Evolutionary conservation across 495 filamentous ascomycete species (phyloP).

Genomic region (Podospora australis): DNA sequence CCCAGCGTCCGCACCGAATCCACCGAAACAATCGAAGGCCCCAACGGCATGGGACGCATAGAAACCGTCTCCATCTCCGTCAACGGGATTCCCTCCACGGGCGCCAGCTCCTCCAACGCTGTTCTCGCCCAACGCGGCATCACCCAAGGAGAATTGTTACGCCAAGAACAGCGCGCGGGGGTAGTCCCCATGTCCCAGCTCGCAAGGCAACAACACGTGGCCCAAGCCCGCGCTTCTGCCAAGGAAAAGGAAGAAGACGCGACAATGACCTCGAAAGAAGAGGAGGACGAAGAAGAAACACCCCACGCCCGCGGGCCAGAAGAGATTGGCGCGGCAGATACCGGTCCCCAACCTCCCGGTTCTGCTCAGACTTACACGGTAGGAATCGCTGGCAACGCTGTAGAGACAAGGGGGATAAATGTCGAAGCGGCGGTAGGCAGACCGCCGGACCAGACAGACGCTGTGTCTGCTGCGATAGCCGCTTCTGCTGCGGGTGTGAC

Average conservation of each 20-base stretch:
- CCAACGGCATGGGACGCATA: slow-evolving; percentile 61
- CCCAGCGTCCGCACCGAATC: slow-evolving; percentile 35
- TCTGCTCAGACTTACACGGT: slow-evolving; percentile 17
- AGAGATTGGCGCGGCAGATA: slow-evolving; percentile 77
- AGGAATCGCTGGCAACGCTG: slow-evolving; percentile 14
- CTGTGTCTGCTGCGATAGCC: neutral
- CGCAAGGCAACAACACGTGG: slow-evolving; percentile 22
- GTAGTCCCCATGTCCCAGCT: slow-evolving; percentile 52
- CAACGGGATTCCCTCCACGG: slow-evolving; percentile 52
- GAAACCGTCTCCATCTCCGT: slow-evolving; percentile 65
- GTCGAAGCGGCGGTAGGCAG: slow-evolving; percentile 49
- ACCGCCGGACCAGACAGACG: slow-evolving; percentile 18
- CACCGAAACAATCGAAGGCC: slow-evolving; percentile 64
- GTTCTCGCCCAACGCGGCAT: slow-evolving; percentile 43
- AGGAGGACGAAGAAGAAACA: slow-evolving; percentile 51
- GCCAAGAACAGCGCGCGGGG: slow-evolving; percentile 72
- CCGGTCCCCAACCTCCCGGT: slow-evolving; percentile 61
- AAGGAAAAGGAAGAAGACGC: slow-evolving; percentile 25
- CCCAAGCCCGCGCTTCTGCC: slow-evolving; percentile 8
- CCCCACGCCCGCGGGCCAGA: slow-evolving; percentile 79
- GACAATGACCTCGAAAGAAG: slow-evolving; percentile 22
- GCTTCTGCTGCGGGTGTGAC: neutral
- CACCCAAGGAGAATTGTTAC: slow-evolving; percentile 68
- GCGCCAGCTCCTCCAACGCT: slow-evolving; percentile 16
- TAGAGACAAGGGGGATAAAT: slow-evolving; percentile 44